Conservation (phyloP, 202 grass and related monocot species). For the Cymbopogon flexuosus region DNA sequence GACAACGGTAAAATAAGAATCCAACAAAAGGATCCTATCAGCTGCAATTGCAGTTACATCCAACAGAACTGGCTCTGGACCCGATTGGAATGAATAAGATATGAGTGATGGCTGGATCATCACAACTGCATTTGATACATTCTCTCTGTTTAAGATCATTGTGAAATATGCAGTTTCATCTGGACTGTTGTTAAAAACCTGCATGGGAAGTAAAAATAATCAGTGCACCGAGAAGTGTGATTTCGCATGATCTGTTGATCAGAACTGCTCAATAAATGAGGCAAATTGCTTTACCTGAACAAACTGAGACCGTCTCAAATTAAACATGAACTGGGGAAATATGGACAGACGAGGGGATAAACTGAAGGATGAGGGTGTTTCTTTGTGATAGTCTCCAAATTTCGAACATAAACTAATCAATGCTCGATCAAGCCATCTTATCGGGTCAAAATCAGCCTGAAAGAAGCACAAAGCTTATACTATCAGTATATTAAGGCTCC, state of each 20-base stretch:
- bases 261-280: constrained; percentile 7
- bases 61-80: constrained; percentile 77
- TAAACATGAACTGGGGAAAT: constrained; percentile 90
- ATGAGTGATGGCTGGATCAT: constrained; percentile 98
- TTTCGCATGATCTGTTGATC: constrained; percentile 9
- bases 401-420: constrained; percentile 83
- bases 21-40: constrained; percentile 89
- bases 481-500: constrained; percentile 21
- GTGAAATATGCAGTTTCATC: constrained; percentile 99
- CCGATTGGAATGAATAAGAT: constrained; percentile 82
- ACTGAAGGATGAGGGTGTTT: constrained; percentile 72
- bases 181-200: constrained; percentile 95
- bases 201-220: constrained; percentile 22
- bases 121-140: constrained; percentile 74
- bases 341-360: constrained; percentile 85
- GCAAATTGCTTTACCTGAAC: constrained; percentile 54
- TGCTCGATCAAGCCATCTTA: constrained; percentile 87
- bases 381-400: constrained; percentile 96
- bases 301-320: constrained; percentile 91
- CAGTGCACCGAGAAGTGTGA: not conserved
- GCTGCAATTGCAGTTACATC: constrained; percentile 87
- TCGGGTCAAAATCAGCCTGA: constrained; percentile 90
- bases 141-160: constrained; percentile 83
- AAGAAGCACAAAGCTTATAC: constrained; percentile 27
- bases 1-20: constrained; percentile 95